These are phyloP conservation scores for Magnaporthiopsis rhizophila DNA, from an alignment of 2,329 filamentous ascomycete species.

Conservation along the genomic window DNA sequence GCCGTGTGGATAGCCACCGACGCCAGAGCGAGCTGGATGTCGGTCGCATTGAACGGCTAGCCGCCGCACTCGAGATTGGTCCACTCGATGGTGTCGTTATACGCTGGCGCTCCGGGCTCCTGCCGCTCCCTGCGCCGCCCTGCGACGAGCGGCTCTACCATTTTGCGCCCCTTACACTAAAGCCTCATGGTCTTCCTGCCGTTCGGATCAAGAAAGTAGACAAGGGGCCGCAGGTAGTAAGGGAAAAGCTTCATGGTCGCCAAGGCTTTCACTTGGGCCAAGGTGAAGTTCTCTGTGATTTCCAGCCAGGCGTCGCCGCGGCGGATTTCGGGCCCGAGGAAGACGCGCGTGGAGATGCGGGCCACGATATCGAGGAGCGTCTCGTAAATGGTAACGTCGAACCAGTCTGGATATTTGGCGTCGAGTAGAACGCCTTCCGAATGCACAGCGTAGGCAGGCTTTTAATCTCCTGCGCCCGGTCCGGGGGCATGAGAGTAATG, in stretches of 20 bases:
- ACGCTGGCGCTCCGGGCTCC: not conserved
- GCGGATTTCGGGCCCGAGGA: no score
- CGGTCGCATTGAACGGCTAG: not conserved
- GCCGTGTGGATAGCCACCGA: conserved; percentile 1
- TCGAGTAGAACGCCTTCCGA: not conserved
- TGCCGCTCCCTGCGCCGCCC: not conserved
- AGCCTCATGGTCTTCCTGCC: not conserved
- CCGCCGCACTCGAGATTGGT: not conserved
- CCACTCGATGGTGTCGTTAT: conserved; percentile 2
- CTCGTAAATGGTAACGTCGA: not conserved
- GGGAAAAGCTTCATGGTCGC: no score
- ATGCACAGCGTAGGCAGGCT: not conserved
- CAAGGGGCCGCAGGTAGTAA: not conserved
- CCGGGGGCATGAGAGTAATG: not conserved
- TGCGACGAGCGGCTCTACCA: not conserved
- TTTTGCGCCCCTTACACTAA: not conserved
- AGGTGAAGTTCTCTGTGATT: no score
- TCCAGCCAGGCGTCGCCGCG: no score
- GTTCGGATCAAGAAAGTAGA: not conserved
- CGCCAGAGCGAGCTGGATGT: not conserved
- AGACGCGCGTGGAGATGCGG: no score
- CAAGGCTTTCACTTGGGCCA: no score
- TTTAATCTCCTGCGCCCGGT: conserved; percentile 1
- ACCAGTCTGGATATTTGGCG: no score
- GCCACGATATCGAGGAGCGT: no score